These are phyloP conservation scores for Cladorrhinum samala DNA, from an alignment of 495 filamentous ascomycete genomes.

Conservation along the genomic window DNA sequence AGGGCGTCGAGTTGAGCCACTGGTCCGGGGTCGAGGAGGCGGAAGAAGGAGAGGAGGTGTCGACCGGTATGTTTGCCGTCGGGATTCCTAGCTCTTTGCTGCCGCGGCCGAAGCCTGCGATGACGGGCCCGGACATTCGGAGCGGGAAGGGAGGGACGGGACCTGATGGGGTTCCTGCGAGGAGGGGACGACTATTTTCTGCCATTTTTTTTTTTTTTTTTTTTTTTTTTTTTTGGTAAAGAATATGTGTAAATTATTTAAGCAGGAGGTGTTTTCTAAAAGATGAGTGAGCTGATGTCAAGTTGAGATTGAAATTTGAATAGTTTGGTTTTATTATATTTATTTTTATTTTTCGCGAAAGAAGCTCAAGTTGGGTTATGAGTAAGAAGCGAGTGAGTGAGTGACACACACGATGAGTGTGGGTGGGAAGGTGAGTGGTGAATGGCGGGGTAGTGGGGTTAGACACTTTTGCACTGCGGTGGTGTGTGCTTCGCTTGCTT, in stretches of 20 bases:
- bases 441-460: slow-evolving; percentile 3
- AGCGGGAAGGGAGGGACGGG: slow-evolving; percentile 77
- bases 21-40: too few relatives aligned
- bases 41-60: too few relatives aligned
- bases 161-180: slow-evolving; percentile 63
- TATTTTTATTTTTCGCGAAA: too few relatives aligned
- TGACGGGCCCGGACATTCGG: slow-evolving; percentile 71
- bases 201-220: too few relatives aligned
- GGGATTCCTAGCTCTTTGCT: slow-evolving; percentile 95
- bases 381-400: neutral
- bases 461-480: too few relatives aligned
- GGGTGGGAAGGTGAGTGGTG: neutral
- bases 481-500: too few relatives aligned
- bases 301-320: slow-evolving; percentile 11
- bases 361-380: neutral
- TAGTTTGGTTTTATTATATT: neutral
- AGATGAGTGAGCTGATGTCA: too few relatives aligned
- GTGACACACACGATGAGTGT: neutral
- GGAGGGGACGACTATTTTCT: slow-evolving; percentile 54
- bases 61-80: slow-evolving; percentile 91
- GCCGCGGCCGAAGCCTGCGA: slow-evolving; percentile 89
- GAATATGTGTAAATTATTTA: too few relatives aligned
- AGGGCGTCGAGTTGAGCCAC: slow-evolving; percentile 62
- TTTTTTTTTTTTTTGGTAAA: too few relatives aligned
- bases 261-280: too few relatives aligned